Evolutionary conservation across 148 eudicot species (phyloP), one percentile per base, ranked within the genome.

Genomic region (Fagopyrum homotropicum): DNA sequence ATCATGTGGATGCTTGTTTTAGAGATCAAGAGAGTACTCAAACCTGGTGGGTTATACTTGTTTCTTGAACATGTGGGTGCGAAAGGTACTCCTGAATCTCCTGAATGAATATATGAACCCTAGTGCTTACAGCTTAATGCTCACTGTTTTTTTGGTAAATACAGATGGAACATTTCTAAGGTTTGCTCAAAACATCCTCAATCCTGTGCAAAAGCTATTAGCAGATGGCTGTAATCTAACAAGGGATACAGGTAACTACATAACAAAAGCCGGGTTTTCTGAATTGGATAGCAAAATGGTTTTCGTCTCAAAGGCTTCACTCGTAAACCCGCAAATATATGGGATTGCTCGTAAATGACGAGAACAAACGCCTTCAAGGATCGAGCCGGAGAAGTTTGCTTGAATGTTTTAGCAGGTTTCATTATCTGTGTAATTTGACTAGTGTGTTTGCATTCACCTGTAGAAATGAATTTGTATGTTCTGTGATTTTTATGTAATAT

Each of bases 31-130:
- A 87, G 98, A 84, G 97, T 93, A 77, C 94, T 93, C 57, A 93
- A 82, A 84, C 94, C 97, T 4, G 97, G 94, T 19, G 98, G 98
- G 3, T 10, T 82, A 16, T 93, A 87, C 89, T 45, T 93, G 74
- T 93, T 91, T 82, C 83, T 93, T 72, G 98, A 93, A 81, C 98
- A 93, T 77, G 95, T 93, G 12, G 97, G 88, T 73, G 97, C 91
- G 79, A 64, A 91, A 79, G 95, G 98, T 70, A 47, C 16, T 90
- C 84, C 7, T 75, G 15, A 12, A 6, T 8, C 70, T n/a, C 45
- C 3, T 45, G 61, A n/a, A 57, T 45, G 9, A 9, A 15, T 15
- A 15, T 15, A 35, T 55, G 72, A 35, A 68, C 3, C 45, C n/a
- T 30, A 11, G 17, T 30, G 46, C 19, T 16, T 15, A 4, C 9